A percentile compares a stretch with the other conserved stretches of the same genome.
These are phyloP conservation scores for Pestalotiopsis sp. DNA, from an alignment of 2,329 filamentous ascomycete genomes.

Conservation along the genomic window DNA sequence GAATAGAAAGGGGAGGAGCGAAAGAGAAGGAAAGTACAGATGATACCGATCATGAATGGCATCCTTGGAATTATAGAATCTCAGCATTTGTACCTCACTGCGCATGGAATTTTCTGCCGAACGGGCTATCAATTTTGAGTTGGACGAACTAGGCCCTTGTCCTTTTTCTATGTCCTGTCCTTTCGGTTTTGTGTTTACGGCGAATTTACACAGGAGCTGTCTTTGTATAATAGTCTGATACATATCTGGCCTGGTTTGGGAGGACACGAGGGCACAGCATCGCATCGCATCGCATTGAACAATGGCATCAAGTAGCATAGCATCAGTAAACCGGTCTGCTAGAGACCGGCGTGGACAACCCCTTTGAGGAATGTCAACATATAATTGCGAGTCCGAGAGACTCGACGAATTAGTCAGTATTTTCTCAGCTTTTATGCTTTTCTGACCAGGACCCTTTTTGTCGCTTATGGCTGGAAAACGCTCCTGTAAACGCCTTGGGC, in stretches of 20 bases:
- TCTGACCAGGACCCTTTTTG: not conserved
- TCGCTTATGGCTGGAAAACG: not conserved
- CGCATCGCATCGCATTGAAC: conserved; percentile 14
- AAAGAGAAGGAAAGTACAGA: not conserved
- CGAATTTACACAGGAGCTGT: not conserved
- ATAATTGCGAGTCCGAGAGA: not conserved
- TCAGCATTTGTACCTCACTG: not conserved
- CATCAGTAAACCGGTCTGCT: conserved; percentile 1
- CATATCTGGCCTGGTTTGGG: conserved; percentile 4
- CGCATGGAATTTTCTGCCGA: not conserved
- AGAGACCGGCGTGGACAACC: not conserved
- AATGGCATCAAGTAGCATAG: conserved; percentile 16
- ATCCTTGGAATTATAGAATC: conserved; percentile 15
- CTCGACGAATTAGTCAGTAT: not conserved
- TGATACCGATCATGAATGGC: not conserved
- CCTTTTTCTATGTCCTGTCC: not conserved
- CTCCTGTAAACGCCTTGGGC: conserved; percentile 7
- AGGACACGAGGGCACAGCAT: not conserved
- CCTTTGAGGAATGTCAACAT: not conserved
- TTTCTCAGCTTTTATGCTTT: not conserved
- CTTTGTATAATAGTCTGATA: not conserved
- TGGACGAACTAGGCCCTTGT: not conserved
- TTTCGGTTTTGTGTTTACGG: not conserved
- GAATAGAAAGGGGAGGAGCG: too few relatives aligned
- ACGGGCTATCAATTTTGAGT: too few relatives aligned